A percentile compares a stretch with the other conserved stretches of the same genome.
phyloP scores from a whole-genome alignment of 140 eudicot genomes.

The Anethum foeniculum region DNA sequence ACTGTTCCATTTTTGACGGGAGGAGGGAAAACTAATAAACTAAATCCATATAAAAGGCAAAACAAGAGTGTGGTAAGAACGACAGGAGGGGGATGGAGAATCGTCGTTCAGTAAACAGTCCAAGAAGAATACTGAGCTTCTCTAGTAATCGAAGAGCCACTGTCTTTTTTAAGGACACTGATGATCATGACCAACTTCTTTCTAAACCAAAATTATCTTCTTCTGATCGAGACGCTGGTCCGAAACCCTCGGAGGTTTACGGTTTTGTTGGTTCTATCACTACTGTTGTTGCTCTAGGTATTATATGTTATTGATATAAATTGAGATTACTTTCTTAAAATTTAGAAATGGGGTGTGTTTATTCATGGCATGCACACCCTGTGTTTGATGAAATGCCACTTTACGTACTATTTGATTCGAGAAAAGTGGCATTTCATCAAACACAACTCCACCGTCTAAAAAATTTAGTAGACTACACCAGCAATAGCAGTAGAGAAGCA shows the following conservation, averaged over 20 bases:
- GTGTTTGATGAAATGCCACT: neutral
- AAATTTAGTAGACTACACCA: no score
- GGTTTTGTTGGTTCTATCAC: constrained; percentile 93
- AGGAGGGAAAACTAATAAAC: no score
- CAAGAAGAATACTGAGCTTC: constrained; percentile 57
- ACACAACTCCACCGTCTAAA: no score
- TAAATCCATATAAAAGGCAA: no score
- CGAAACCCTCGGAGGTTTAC: constrained; percentile 56
- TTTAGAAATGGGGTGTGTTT: no score
- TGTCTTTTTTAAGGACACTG: constrained; percentile 27
- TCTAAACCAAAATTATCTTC: constrained; percentile 6
- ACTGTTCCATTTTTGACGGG: neutral
- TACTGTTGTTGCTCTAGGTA: constrained; percentile 70
- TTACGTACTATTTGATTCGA: neutral
- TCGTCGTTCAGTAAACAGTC: constrained; percentile 61
- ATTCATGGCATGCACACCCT: neutral
- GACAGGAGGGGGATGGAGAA: constrained; percentile 37
- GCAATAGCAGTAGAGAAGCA: neutral
- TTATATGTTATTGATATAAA: neutral
- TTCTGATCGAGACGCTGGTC: constrained; percentile 40
- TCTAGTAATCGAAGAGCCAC: constrained; percentile 37
- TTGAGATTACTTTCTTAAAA: neutral
- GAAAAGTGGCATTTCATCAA: neutral
- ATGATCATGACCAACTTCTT: neutral
- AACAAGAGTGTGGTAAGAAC: no score